Evolutionary conservation across 148 eudicot genomes (phyloP).

Genomic region (Pharnaceum exiguum): DNA sequence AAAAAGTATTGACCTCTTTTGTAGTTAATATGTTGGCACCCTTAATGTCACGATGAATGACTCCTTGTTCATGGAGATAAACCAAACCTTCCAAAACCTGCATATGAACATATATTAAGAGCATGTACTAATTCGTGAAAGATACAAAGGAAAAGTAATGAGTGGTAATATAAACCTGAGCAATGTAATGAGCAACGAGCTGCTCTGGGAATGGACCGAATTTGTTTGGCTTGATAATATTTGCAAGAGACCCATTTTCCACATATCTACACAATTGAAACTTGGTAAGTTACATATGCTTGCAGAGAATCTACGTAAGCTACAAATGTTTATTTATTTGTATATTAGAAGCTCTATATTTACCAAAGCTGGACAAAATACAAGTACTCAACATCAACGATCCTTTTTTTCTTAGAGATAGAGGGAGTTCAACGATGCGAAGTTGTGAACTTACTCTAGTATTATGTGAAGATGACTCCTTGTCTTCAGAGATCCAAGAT

Average conservation of each 20-base stretch:
- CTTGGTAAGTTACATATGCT: constrained; percentile 1
- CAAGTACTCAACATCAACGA: too few species aligned
- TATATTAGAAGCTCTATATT: too few species aligned
- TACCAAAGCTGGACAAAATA: too few species aligned
- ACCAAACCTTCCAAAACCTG: constrained; percentile 98
- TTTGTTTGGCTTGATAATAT: constrained; percentile 93
- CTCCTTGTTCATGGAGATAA: constrained; percentile 98
- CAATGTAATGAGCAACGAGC: constrained; percentile 89
- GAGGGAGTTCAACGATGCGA: too few species aligned
- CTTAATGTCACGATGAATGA: constrained; percentile 98
- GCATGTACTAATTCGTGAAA: background rate
- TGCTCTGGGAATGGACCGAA: constrained; percentile 99
- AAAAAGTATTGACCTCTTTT: constrained; percentile 66
- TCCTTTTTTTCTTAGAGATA: too few species aligned
- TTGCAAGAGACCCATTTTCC: constrained; percentile 99
- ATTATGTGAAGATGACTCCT: constrained; percentile 93
- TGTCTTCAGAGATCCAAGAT: constrained; percentile 95
- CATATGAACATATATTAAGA: background rate
- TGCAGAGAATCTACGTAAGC: background rate
- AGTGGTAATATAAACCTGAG: constrained; percentile 55
- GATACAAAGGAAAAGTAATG: background rate
- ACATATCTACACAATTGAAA: constrained; percentile 56
- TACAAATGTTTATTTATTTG: too few species aligned
- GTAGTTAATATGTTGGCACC: constrained; percentile 98
- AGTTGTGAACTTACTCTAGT: constrained; percentile 88